A percentile compares a stretch with the other conserved stretches of the same genome.
Evolutionary conservation across 208 protist species (phyloP).

Genomic region (Leishmania turanica): DNA sequence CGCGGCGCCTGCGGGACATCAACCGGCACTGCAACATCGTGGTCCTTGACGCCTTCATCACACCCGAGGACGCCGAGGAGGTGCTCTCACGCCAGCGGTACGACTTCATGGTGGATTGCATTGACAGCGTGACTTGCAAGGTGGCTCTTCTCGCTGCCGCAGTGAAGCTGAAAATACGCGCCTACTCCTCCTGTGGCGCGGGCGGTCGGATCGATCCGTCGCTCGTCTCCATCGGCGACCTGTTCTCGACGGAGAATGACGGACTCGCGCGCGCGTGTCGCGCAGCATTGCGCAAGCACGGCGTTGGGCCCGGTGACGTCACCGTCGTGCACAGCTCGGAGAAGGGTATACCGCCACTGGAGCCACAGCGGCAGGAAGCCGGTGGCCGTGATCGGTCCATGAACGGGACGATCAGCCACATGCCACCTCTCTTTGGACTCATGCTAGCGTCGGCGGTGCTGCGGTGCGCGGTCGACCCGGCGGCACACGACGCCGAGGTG

Average conservation of each 20-base stretch:
- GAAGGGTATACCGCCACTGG: slow-evolving; percentile 52
- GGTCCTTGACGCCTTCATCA: slow-evolving; percentile 69
- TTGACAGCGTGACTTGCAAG: slow-evolving; percentile 92
- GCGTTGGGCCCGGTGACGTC: slow-evolving; percentile 57
- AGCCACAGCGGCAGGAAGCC: slow-evolving; percentile 77
- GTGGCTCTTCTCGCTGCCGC: slow-evolving; percentile 72
- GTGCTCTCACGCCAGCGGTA: slow-evolving; percentile 75
- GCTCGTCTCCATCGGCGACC: slow-evolving; percentile 55
- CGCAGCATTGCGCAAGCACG: slow-evolving; percentile 59
- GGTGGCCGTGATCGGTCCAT: slow-evolving; percentile 78
- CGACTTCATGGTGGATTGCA: slow-evolving; percentile 91
- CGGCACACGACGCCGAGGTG: slow-evolving; percentile 46
- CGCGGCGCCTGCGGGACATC: slow-evolving; percentile 79
- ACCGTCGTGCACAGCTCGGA: slow-evolving; percentile 76
- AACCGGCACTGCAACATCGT: slow-evolving; percentile 72
- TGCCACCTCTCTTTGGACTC: slow-evolving; percentile 87
- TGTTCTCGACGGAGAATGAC: slow-evolving; percentile 86
- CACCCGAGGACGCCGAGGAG: slow-evolving; percentile 71
- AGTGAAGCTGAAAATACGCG: slow-evolving; percentile 53
- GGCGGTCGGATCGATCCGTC: slow-evolving; percentile 84
- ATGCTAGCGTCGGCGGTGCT: slow-evolving; percentile 79
- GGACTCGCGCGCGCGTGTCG: slow-evolving; percentile 71
- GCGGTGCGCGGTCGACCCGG: slow-evolving; percentile 62
- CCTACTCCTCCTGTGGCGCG: slow-evolving; percentile 84
- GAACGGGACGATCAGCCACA: slow-evolving; percentile 93